A percentile compares a stretch with the other conserved stretches of the same genome.
Evolutionary conservation across 2,329 filamentous ascomycete genomes (phyloP).

Genomic region (Claviceps humidiphila): DNA sequence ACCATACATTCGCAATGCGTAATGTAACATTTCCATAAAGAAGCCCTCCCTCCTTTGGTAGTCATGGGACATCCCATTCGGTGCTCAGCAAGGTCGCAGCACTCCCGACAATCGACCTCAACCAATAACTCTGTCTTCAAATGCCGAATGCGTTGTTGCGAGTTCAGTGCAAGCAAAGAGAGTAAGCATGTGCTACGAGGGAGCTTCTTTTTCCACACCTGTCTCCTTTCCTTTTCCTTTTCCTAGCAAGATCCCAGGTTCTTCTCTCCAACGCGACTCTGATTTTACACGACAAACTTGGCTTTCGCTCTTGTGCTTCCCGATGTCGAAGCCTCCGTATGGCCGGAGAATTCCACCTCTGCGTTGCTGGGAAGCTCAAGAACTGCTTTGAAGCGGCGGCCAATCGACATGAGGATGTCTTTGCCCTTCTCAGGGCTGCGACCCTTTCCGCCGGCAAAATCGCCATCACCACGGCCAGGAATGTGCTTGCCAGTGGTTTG

Average conservation of each 20-base stretch:
- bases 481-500: conserved; percentile 81
- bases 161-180: background rate
- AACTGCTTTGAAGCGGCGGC: conserved; percentile 83
- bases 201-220: conserved; percentile 12
- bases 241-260: background rate
- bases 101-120: background rate
- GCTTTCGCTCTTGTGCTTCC: conserved; percentile 93
- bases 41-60: background rate
- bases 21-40: no score
- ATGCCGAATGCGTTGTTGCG: background rate
- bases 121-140: conserved; percentile 1
- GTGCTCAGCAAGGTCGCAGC: background rate
- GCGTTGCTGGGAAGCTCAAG: conserved; percentile 67
- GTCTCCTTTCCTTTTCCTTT: conserved; percentile 8
- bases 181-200: background rate
- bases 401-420: conserved; percentile 73
- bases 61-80: background rate
- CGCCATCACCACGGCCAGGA: conserved; percentile 59
- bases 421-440: conserved; percentile 69
- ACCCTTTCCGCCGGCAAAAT: conserved; percentile 63
- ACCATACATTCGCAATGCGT: background rate
- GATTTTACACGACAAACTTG: conserved; percentile 70
- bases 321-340: conserved; percentile 84
- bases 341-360: conserved; percentile 84
- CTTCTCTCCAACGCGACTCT: background rate